Percentiles rank a stretch among this genome's conserved stretches.
Evolutionary conservation across 2,329 filamentous ascomycete genomes (phyloP).

Genomic region (Ceratocystis cacaofunesta): DNA sequence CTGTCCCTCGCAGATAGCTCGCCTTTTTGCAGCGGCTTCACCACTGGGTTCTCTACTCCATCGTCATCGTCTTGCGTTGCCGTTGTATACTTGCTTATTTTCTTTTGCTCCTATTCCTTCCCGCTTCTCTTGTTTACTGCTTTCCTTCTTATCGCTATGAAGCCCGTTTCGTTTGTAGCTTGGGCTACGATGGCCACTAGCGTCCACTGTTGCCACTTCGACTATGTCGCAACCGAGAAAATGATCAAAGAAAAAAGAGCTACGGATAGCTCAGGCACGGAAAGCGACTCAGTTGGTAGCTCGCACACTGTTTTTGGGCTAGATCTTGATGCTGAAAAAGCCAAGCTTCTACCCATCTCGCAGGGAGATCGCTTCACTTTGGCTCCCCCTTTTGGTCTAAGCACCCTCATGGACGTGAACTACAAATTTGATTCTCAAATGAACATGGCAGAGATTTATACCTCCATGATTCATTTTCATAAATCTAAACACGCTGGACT

Average conservation of each 20-base stretch:
- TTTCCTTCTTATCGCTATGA: not conserved
- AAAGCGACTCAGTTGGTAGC: not conserved
- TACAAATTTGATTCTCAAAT: conserved; percentile 28
- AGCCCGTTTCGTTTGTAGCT: not conserved
- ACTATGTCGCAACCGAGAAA: not conserved
- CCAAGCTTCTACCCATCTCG: not conserved
- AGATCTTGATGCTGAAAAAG: not conserved
- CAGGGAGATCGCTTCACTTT: not conserved
- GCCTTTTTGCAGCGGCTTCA: too few species aligned
- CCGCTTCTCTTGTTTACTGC: not conserved
- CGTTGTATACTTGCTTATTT: not conserved
- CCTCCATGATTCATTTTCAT: conserved; percentile 30
- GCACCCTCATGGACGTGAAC: conserved; percentile 24
- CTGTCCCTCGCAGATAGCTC: too few species aligned
- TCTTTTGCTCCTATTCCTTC: not conserved
- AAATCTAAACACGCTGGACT: conserved; percentile 27
- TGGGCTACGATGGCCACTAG: not conserved
- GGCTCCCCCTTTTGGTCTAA: conserved; percentile 23
- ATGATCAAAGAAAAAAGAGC: not conserved
- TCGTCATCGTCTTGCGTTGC: not conserved
- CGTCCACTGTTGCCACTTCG: not conserved
- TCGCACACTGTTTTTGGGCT: not conserved
- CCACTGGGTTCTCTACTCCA: not conserved
- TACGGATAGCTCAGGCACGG: not conserved
- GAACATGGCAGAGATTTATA: conserved; percentile 31